Conservation (phyloP, 345 rosid species). For the Rhizophora mangle region DNA sequence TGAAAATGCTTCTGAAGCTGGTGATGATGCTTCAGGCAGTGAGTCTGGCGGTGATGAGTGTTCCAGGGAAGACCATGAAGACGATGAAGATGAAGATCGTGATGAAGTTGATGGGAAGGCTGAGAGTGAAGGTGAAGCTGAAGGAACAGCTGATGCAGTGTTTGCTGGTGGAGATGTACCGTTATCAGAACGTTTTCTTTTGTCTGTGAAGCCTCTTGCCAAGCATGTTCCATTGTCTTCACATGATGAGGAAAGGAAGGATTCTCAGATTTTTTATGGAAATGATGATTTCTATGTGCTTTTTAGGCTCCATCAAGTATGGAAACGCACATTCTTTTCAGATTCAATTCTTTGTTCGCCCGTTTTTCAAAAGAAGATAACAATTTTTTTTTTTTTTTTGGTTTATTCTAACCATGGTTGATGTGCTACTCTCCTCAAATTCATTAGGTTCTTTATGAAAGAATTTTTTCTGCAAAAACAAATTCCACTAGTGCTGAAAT, state of each 20-base stretch:
- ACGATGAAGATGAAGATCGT: slow-evolving; percentile 78
- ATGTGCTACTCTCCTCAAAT: slow-evolving; percentile 4
- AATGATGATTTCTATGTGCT: slow-evolving; percentile 91
- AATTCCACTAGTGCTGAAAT: slow-evolving; percentile 49
- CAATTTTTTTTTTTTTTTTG: background rate
- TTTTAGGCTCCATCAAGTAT: slow-evolving; percentile 87
- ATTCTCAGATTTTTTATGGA: slow-evolving; percentile 69
- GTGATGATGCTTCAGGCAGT: slow-evolving; percentile 73
- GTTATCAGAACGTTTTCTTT: slow-evolving; percentile 53
- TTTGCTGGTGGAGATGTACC: slow-evolving; percentile 58
- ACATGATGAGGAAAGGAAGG: slow-evolving; percentile 44
- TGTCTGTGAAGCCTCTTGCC: slow-evolving; percentile 75
- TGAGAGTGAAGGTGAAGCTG: slow-evolving; percentile 95
- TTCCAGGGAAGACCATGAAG: slow-evolving; percentile 77
- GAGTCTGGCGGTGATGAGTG: slow-evolving; percentile 90
- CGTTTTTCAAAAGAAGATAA: no score
- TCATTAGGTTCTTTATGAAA: slow-evolving; percentile 70
- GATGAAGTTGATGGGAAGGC: slow-evolving; percentile 82
- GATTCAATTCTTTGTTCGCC: no score
- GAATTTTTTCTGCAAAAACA: slow-evolving; percentile 74
- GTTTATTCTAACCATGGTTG: slow-evolving; percentile 6
- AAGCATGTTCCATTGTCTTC: slow-evolving; percentile 55
- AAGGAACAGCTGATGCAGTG: slow-evolving; percentile 57
- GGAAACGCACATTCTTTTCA: slow-evolving; percentile 13
- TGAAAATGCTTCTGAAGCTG: slow-evolving; percentile 82